A percentile compares a stretch with the other conserved stretches of the same genome.
Evolutionary conservation across 2,329 filamentous ascomycete genomes (phyloP).

Genomic region (Golovinomyces cichoracearum): DNA sequence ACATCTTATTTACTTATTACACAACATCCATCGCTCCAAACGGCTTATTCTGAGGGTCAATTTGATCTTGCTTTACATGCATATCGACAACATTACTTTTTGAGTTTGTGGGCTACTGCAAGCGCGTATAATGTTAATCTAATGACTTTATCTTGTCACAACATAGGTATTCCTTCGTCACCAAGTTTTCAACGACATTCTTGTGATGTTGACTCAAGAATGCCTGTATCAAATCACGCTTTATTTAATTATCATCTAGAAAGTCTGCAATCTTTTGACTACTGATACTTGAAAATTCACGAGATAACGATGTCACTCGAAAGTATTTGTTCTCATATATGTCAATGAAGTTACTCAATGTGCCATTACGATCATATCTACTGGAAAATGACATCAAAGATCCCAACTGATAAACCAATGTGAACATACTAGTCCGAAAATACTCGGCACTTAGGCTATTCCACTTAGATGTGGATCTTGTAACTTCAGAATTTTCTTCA

Average conservation of each 20-base stretch:
- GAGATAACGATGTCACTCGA: background rate
- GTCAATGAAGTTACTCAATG: background rate
- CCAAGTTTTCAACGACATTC: background rate
- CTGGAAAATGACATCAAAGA: background rate
- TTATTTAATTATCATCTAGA: background rate
- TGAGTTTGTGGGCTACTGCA: too few species aligned
- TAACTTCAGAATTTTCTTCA: background rate
- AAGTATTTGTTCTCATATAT: background rate
- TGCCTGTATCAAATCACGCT: background rate
- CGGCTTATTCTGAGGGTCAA: too few species aligned
- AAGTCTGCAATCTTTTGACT: background rate
- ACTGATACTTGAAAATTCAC: background rate
- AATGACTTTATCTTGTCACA: too few species aligned
- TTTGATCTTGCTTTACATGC: too few species aligned
- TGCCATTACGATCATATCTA: background rate
- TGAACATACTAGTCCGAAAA: background rate
- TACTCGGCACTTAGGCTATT: background rate
- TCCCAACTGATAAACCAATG: background rate
- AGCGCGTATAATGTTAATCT: too few species aligned
- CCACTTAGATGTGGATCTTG: background rate
- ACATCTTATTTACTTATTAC: too few species aligned
- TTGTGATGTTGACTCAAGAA: background rate
- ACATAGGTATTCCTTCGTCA: background rate
- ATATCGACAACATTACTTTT: too few species aligned
- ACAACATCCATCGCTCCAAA: too few species aligned